These are phyloP conservation scores for Lonicera japonica DNA, from an alignment of 129 eudicot species.

Conservation along the genomic window DNA sequence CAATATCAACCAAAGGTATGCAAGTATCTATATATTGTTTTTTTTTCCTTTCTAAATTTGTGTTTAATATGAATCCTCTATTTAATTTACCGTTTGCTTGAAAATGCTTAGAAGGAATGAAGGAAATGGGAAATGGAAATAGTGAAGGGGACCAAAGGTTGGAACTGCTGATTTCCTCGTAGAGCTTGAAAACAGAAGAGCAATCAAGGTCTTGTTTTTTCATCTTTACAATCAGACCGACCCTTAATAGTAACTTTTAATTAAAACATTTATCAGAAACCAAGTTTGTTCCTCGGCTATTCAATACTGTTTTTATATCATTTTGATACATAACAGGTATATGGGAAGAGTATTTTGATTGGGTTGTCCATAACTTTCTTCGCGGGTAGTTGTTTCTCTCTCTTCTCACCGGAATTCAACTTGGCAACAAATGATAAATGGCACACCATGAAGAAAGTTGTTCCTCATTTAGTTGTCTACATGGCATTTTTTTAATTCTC, in stretches of 20 bases:
- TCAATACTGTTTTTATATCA: no score
- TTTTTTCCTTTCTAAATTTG: background rate
- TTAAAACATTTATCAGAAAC: no score
- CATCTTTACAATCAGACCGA: no score
- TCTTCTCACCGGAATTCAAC: conserved; percentile 34
- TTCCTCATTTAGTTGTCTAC: conserved; percentile 27
- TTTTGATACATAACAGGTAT: conserved; percentile 23
- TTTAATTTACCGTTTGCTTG: background rate
- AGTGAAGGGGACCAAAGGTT: conserved; percentile 10
- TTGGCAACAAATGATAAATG: conserved; percentile 37
- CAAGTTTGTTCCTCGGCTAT: no score
- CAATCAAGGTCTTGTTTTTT: conserved; percentile 34
- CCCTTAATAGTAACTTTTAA: no score
- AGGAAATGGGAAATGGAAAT: conserved; percentile 23
- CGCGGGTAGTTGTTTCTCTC: conserved; percentile 27
- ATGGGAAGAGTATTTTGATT: conserved; percentile 30
- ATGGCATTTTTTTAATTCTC: conserved; percentile 48
- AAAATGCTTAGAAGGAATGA: background rate
- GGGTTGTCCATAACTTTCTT: conserved; percentile 38
- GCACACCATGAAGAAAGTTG: conserved; percentile 18
- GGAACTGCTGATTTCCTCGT: conserved; percentile 42
- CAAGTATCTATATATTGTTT: background rate
- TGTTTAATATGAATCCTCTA: background rate
- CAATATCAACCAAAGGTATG: conserved; percentile 10
- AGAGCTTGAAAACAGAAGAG: conserved; percentile 37